phyloP scores from a whole-genome alignment of 441 rosid species.

The Bocquillonia castaneifolia region DNA sequence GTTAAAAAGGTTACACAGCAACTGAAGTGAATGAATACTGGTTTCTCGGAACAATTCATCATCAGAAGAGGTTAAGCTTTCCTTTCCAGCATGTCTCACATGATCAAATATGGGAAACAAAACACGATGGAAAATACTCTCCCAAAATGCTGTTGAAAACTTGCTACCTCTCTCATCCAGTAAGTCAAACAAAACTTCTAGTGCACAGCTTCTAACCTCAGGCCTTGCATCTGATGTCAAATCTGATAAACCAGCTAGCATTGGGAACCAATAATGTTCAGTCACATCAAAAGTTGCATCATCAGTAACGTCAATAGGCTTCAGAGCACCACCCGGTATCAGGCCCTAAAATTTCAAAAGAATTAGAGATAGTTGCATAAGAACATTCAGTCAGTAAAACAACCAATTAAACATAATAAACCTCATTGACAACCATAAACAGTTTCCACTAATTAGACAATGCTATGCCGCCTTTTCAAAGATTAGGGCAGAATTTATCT shows the following conservation, averaged over 20 bases:
- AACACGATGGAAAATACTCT: constrained; percentile 95
- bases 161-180: constrained; percentile 96
- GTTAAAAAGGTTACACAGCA: constrained; percentile 97
- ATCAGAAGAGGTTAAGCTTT: constrained; percentile 63
- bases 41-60: constrained; percentile 95
- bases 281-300: constrained; percentile 78
- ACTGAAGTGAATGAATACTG: constrained; percentile 96
- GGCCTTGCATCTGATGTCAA: constrained; percentile 90
- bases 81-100: constrained; percentile 92
- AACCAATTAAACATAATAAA: constrained; percentile 26
- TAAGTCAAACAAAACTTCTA: constrained; percentile 97
- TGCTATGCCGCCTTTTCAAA: background rate
- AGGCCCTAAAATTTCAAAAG: constrained; percentile 60
- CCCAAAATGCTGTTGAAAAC: constrained; percentile 96
- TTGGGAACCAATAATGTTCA: constrained; percentile 99
- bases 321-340: constrained; percentile 90
- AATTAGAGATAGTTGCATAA: constrained; percentile 16
- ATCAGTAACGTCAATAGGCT: constrained; percentile 54
- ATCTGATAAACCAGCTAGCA: constrained; percentile 99
- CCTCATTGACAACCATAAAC: background rate
- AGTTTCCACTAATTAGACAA: background rate
- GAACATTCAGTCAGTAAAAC: constrained; percentile 13
- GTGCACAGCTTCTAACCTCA: constrained; percentile 96
- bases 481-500: background rate
- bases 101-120: constrained; percentile 98